These are phyloP conservation scores for apple (Malus domestica) DNA, from an alignment of 306 rosid genomes.

Conservation along the genomic window ASM211411v1 NC_041792.1:5268001-5268500, in stretches of 20 bases:
- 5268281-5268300: neutral
- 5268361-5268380: neutral
- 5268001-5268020: constrained; percentile 58
- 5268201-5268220: too few species aligned
- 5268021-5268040: constrained; percentile 38
- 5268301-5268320: neutral
- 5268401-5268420: too few species aligned
- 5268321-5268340: neutral
- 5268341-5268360: neutral
- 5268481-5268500: neutral
- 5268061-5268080: neutral
- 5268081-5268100: neutral
- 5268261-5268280: neutral
- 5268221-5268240: neutral
- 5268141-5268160: neutral
- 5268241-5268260: neutral
- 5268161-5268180: neutral
- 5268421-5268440: neutral
- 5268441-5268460: neutral
- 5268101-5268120: neutral
- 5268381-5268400: too few species aligned
- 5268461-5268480: neutral
- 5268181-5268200: too few species aligned
- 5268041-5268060: neutral
- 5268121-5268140: neutral